Percentiles rank a stretch among this genome's conserved stretches.
phyloP scores from a whole-genome alignment of 192 early-diverging fungal genomes.

The Spizellomyces sp. region DNA sequence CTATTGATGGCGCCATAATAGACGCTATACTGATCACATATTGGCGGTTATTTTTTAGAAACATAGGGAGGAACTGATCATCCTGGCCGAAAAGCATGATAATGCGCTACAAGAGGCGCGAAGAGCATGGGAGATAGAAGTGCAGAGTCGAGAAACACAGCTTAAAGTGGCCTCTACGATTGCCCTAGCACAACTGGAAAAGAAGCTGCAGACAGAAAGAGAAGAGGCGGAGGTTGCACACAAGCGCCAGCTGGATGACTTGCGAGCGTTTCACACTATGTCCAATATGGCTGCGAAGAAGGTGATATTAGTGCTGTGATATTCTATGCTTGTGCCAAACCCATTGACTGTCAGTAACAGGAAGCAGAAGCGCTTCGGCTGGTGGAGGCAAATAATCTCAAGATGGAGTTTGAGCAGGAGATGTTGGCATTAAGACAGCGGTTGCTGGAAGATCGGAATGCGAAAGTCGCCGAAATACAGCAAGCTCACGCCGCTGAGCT shows the following conservation, averaged over 20 bases:
- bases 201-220: constrained; percentile 27
- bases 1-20: neutral
- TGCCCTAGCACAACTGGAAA: constrained; percentile 41
- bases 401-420: constrained; percentile 23
- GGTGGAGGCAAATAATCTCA: constrained; percentile 21
- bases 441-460: neutral
- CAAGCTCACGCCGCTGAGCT: too few relatives aligned
- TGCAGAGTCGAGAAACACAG: constrained; percentile 47
- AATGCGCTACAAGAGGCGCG: constrained; percentile 25
- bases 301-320: constrained; percentile 16
- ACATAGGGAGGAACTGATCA: neutral
- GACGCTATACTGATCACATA: neutral
- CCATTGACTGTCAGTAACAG: constrained; percentile 9
- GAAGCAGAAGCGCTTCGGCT: constrained; percentile 39
- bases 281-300: constrained; percentile 43
- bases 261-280: constrained; percentile 41
- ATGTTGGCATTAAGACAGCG: neutral
- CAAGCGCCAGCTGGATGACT: constrained; percentile 43
- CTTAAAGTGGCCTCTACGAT: constrained; percentile 45
- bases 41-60: constrained; percentile 1
- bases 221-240: constrained; percentile 40
- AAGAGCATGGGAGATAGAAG: constrained; percentile 40
- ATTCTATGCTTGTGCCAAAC: too few relatives aligned
- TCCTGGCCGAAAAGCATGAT: constrained; percentile 16
- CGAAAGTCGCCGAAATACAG: constrained; percentile 6